Evolutionary conservation across 306 rosid species (phyloP), one percentile per base, ranked within the genome.

Genomic region (Prinsepia uniflora): DNA sequence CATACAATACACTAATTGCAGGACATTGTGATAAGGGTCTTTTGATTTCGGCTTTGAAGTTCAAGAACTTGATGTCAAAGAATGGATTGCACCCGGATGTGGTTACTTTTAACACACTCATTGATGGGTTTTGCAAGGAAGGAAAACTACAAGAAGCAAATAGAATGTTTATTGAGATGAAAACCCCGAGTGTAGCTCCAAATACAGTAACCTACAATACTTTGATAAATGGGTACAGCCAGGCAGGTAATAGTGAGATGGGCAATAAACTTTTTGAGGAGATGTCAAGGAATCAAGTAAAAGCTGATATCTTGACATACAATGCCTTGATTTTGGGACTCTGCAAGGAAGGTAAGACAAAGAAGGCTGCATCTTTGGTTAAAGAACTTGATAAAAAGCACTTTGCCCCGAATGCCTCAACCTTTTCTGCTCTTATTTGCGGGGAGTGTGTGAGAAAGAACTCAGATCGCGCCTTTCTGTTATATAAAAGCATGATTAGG

Each of bases 291-390:
- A 71, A 79, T 74, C 73, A 63, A 72, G 88, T 90, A 69, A 84
- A 77, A 68, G 75, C 89, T 56, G 92, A 87, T 86, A 88, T 90
- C 42, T 70, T 90, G 76, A 93, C 94, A 48, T 88, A 85, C 72
- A 93, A 90, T 75, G 89, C 90, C 9, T 82, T 88, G 90, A 90
- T 90, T 78, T 80, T 87, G 81, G 97, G 96, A 57, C 72, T 86
- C n/a, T 94, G 96, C 76, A 94, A 84, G 80, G 86, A 81, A 63
- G 98, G 96, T 40, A 90, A 87, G 75, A 89, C 98, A 30, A 86
- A 82, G 82, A 94, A 90, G 52, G 95, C 96, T 65, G 96, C 91
- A 14, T 78, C 66, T 81, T 57, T 90, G 68, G 84, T 94, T 68
- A 86, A 77, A 75, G 89, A 89, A 70, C 87, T 89, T 67, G 91